Evolutionary conservation across 2,329 filamentous ascomycete species (phyloP), one percentile per base, ranked within the genome.

Genomic region (Phyllosticta citribraziliensis): DNA sequence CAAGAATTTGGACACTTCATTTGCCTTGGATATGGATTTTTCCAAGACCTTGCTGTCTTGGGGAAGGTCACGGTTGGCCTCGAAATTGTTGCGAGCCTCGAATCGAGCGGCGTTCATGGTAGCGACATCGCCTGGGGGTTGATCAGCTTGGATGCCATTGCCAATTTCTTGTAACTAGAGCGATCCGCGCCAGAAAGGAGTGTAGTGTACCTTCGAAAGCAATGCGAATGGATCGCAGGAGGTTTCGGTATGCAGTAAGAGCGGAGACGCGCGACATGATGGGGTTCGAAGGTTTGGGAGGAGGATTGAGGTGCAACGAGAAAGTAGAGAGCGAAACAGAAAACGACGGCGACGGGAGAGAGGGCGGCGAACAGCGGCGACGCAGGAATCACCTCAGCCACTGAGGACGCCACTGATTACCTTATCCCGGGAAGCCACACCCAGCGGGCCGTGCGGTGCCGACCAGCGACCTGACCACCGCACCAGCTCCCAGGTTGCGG

Each of bases 1-100:
- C 64, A 99, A 72, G 61, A 97, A 87, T 65, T 82, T 81, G 2
- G 93, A 89, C 2, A 97, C 86, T 51, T 94, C 89, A 64, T 92
- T 80, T 9, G 92, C 94, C 69, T 96, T 86, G 65, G 86, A 78
- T 63, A 99, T 84, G 10, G 86, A 85, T 61, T 84, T 81, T 14
- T 79, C 75, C 0, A 84, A 79, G 62, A 85, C 83, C 12, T 85
- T 78, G 62, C 84, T 83, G 12, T 47, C 40, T 79, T 76, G 0
- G 83, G 73, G 4, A 11, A 91, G 75, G 2, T 78, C 74, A 52
- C 84, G 81, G 67, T 89, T 88, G 60, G 81, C 77, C 58, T 86
- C 84, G 74, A 99, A 99, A 17, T 82, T 83, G 53, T 80, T 77
- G 61, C 91, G 88, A 63, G 90, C 92, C 72, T 90, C 82, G 59